Evolutionary conservation across 2,329 filamentous ascomycete species (phyloP).

Genomic region (Fusarium sp.): DNA sequence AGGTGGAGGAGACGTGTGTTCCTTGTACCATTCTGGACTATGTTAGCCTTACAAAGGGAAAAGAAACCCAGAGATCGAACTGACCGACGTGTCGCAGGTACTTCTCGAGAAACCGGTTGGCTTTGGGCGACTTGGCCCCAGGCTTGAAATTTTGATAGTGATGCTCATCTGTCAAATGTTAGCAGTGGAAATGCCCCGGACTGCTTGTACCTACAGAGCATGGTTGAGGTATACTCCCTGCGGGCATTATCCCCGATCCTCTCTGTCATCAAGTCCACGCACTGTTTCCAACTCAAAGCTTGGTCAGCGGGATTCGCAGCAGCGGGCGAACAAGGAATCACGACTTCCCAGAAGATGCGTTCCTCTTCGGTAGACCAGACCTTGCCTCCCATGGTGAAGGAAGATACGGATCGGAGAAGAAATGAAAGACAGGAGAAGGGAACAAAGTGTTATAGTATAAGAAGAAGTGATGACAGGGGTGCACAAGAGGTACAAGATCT

Average conservation of each 20-base stretch:
- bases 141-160: slow-evolving; percentile 58
- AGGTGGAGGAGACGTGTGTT: slow-evolving; percentile 20
- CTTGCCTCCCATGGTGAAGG: slow-evolving; percentile 60
- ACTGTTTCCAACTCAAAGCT: slow-evolving; percentile 51
- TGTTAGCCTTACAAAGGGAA: slow-evolving; percentile 8
- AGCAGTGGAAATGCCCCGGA: not conserved
- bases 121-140: slow-evolving; percentile 52
- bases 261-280: slow-evolving; percentile 54
- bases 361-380: slow-evolving; percentile 63
- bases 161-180: slow-evolving; percentile 55
- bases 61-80: not conserved
- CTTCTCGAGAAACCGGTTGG: slow-evolving; percentile 49
- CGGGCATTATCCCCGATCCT: slow-evolving; percentile 51
- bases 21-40: slow-evolving; percentile 30
- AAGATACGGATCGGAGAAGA: not conserved
- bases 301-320: slow-evolving; percentile 39
- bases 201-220: slow-evolving; percentile 49
- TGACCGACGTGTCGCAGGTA: slow-evolving; percentile 46
- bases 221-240: slow-evolving; percentile 54
- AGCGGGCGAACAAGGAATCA: slow-evolving; percentile 53
- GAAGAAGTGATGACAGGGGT: not conserved
- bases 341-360: slow-evolving; percentile 58
- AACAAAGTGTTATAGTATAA: not conserved
- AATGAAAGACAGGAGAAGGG: not conserved
- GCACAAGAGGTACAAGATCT: slow-evolving; percentile 7